These are phyloP conservation scores for Entamoeba moshkovskii DNA, from an alignment of 208 protist genomes.

Conservation along the genomic window DNA sequence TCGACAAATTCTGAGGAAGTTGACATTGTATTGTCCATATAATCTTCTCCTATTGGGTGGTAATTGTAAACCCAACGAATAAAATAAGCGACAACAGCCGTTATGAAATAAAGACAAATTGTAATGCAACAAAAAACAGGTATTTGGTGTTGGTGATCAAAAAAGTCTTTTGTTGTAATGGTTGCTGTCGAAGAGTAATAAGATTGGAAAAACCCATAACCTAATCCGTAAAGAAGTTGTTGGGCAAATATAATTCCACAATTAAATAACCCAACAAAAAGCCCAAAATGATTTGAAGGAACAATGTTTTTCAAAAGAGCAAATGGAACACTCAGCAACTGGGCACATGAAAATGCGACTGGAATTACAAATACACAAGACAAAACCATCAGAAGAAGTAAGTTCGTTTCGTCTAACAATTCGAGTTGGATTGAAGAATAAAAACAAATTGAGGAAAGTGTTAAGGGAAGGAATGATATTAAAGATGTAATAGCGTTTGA, in stretches of 20 bases:
- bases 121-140: not conserved
- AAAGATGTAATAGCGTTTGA: not conserved
- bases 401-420: not conserved
- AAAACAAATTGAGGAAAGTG: not conserved
- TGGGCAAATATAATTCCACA: not conserved
- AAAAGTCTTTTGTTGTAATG: not conserved
- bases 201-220: not conserved
- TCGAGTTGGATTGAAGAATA: not conserved
- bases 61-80: not conserved
- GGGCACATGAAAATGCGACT: not conserved
- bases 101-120: not conserved
- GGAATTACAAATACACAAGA: not conserved
- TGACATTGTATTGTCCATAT: too few relatives aligned
- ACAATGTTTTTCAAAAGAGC: not conserved
- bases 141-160: too few relatives aligned
- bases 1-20: too few relatives aligned
- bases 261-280: not conserved
- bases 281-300: not conserved
- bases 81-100: not conserved
- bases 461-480: not conserved
- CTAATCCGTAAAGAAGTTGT: not conserved
- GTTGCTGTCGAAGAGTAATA: not conserved
- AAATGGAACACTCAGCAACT: not conserved
- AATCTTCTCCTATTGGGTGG: not conserved
- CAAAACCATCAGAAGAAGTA: not conserved